Percentiles rank a stretch among this genome's conserved stretches.
phyloP scores from a whole-genome alignment of 1,284 basidiomycete species.

The Trametes hirsuta region DNA sequence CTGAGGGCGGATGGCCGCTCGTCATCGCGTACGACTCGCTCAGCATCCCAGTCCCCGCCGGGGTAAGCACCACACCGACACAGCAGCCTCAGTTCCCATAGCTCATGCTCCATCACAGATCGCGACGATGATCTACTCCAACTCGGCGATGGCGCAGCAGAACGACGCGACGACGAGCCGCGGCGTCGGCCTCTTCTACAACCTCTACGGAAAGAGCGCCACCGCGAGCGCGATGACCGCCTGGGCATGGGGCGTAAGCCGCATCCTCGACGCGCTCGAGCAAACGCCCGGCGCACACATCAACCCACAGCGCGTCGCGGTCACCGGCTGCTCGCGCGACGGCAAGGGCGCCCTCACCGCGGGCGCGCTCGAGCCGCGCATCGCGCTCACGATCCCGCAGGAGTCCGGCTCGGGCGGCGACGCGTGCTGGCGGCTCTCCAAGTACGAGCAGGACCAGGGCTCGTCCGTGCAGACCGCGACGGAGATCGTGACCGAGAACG shows the following conservation, averaged over 20 bases:
- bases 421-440: slow-evolving; percentile 58
- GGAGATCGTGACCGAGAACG: slow-evolving; percentile 57
- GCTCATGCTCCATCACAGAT: slow-evolving; percentile 28
- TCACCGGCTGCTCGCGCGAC: slow-evolving; percentile 59
- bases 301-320: slow-evolving; percentile 49
- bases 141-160: slow-evolving; percentile 53
- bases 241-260: slow-evolving; percentile 59
- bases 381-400: slow-evolving; percentile 58
- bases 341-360: slow-evolving; percentile 60
- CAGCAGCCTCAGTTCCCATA: neutral
- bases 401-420: slow-evolving; percentile 60
- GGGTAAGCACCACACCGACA: slow-evolving; percentile 31
- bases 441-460: slow-evolving; percentile 42
- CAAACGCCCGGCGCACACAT: slow-evolving; percentile 45
- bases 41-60: slow-evolving; percentile 51
- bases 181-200: slow-evolving; percentile 57
- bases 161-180: slow-evolving; percentile 42
- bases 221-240: slow-evolving; percentile 55
- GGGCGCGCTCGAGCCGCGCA: slow-evolving; percentile 55
- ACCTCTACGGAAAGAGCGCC: slow-evolving; percentile 48
- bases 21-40: slow-evolving; percentile 54
- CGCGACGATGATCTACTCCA: slow-evolving; percentile 52
- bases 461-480: slow-evolving; percentile 48
- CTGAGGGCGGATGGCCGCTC: slow-evolving; percentile 46
- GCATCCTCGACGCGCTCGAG: slow-evolving; percentile 59